phyloP scores from a whole-genome alignment of 768 basidiomycete genomes.

The Cyclocybe cylindracea region DNA sequence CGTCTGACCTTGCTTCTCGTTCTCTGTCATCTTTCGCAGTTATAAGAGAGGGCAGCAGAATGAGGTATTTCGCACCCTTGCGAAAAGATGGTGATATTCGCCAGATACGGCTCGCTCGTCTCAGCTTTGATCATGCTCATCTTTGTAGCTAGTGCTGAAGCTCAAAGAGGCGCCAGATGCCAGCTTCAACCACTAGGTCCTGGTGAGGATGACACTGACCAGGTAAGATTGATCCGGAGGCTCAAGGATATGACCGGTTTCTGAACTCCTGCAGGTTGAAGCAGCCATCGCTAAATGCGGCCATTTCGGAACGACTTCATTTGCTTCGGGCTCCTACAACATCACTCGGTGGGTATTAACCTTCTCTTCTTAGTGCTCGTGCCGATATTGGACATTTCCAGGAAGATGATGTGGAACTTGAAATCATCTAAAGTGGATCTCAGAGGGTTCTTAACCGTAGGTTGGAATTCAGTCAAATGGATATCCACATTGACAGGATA shows the following conservation, averaged over 20 bases:
- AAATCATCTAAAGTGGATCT: conserved; percentile 43
- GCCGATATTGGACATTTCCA: conserved; percentile 13
- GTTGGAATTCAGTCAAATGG: conserved; percentile 3
- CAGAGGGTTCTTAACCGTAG: conserved; percentile 45
- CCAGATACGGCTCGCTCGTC: no score
- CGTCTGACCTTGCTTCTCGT: no score
- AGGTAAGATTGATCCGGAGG: conserved; percentile 20
- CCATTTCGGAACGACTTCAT: conserved; percentile 43
- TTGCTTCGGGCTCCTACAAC: conserved; percentile 48
- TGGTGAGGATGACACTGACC: conserved; percentile 41
- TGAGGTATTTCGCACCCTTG: no score
- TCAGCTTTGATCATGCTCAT: no score
- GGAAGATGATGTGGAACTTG: conserved; percentile 59
- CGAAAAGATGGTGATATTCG: no score
- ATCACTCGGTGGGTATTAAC: conserved; percentile 43
- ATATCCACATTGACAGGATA: neutral
- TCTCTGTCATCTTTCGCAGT: no score
- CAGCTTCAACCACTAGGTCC: conserved; percentile 33
- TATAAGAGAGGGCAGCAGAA: no score
- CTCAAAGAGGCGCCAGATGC: conserved; percentile 21
- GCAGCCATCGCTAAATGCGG: conserved; percentile 51
- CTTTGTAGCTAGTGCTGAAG: conserved; percentile 3
- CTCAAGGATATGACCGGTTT: neutral
- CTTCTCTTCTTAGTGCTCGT: neutral
- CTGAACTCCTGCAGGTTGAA: conserved; percentile 36